Evolutionary conservation across 805 yeast genomes (phyloP), one percentile per base, ranked within the genome.

Genomic region (Wickerhamomyces bisporus): DNA sequence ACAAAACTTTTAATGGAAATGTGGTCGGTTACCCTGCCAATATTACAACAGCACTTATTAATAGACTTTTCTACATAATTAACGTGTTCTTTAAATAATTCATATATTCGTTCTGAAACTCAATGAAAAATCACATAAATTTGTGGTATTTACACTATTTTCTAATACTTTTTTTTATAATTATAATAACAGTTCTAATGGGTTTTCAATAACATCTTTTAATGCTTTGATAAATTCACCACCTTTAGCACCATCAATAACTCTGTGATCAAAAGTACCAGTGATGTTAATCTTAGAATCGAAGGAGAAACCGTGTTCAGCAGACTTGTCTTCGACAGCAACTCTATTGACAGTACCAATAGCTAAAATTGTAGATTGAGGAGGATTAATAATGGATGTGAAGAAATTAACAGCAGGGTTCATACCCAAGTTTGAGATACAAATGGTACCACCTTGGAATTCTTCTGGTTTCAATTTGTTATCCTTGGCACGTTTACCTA

Each of bases 371-470:
- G 96, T 81, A 36, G 89, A 75, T 69, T 91, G 98, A 38, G 99
- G 99, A 46, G 96, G 98, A 77, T 93, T 93, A 65, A 93, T 81
- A 66, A 93, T 93, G 26, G 98, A 91, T 23, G 98, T 91, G 79
- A 93, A 93, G 61, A 83, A 58, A 48, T 79, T 73, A 33, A 91
- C 97, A 39, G 98, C 98, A 41, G 70, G 77, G 79, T 93, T 93
- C 98, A 93, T 93, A 62, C 99, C 99, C 75, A 93, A 73, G 82
- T 93, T 93, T 50, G 98, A 93, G 60, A 93, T 91, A 64, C 97
- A 88, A 65, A 93, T 86, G 53, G 98, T 89, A 61, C 99, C 99
- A 57, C 99, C 99, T 76, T 87, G 96, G 81, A 85, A 93, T 71
- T 93, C 98, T 65, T 87, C 95, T 47, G 99, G 99, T 49, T 68